Conservation (phyloP, 1,284 basidiomycete species). For the Coniferiporia sulphurascens region DNA sequence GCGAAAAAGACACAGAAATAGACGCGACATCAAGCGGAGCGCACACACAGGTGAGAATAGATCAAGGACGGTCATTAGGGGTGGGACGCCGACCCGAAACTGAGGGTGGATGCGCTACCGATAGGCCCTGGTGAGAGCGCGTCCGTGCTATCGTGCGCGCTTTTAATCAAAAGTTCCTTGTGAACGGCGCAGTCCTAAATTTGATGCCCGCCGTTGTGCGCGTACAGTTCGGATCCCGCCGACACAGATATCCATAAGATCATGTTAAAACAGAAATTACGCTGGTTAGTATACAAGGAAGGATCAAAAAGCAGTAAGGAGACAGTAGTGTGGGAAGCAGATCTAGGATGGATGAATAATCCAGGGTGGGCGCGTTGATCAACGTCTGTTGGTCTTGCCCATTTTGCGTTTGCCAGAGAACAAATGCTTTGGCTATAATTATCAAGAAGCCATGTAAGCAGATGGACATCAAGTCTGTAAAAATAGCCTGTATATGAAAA, state of each 20-base stretch:
- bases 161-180: too few species aligned
- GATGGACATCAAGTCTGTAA: slow-evolving; percentile 24
- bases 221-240: too few species aligned
- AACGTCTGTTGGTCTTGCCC: slow-evolving; percentile 84
- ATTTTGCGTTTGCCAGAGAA: slow-evolving; percentile 86
- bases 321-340: too few species aligned
- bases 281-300: too few species aligned
- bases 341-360: too few species aligned
- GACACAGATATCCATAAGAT: too few species aligned
- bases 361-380: not conserved
- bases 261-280: too few species aligned
- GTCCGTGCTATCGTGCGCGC: too few species aligned
- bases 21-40: not conserved
- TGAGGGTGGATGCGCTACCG: not conserved
- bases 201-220: too few species aligned
- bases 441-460: slow-evolving; percentile 17
- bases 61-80: not conserved
- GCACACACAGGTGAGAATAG: not conserved
- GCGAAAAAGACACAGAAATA: not conserved
- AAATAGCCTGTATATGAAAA: not conserved
- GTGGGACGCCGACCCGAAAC: not conserved
- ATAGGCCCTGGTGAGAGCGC: too few species aligned
- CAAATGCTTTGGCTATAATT: slow-evolving; percentile 70
- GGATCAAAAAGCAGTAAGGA: too few species aligned
- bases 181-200: too few species aligned